Evolutionary conservation across 2,329 filamentous ascomycete genomes (phyloP).

Genomic region (Tolypocladium pustulatum): DNA sequence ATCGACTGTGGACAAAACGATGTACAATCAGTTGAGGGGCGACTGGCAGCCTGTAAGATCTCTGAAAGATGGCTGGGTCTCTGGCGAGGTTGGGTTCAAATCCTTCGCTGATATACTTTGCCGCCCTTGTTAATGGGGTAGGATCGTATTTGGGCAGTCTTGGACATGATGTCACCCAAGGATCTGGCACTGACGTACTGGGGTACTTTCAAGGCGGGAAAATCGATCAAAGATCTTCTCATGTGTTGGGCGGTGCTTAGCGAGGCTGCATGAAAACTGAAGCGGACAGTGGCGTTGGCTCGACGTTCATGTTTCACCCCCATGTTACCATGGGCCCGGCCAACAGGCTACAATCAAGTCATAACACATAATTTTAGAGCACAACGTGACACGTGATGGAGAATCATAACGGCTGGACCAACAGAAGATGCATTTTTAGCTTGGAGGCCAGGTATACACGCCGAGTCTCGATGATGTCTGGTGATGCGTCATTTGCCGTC

Average conservation of each 20-base stretch:
- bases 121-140: neutral
- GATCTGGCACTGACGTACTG: neutral
- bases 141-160: neutral
- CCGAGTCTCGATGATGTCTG: too few species aligned
- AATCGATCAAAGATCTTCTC: neutral
- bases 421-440: neutral
- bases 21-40: neutral
- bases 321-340: neutral
- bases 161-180: neutral
- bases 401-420: neutral
- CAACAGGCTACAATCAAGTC: neutral
- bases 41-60: neutral
- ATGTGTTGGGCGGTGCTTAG: neutral
- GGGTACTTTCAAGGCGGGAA: neutral
- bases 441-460: neutral
- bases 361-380: neutral
- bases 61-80: neutral
- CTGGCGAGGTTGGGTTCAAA: neutral
- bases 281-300: neutral
- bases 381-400: neutral
- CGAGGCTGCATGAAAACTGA: neutral
- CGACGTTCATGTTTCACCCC: neutral
- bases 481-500: neutral
- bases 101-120: neutral
- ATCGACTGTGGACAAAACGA: neutral